phyloP scores from a whole-genome alignment of 768 basidiomycete genomes.

The Trametes cinnabarina region DNA sequence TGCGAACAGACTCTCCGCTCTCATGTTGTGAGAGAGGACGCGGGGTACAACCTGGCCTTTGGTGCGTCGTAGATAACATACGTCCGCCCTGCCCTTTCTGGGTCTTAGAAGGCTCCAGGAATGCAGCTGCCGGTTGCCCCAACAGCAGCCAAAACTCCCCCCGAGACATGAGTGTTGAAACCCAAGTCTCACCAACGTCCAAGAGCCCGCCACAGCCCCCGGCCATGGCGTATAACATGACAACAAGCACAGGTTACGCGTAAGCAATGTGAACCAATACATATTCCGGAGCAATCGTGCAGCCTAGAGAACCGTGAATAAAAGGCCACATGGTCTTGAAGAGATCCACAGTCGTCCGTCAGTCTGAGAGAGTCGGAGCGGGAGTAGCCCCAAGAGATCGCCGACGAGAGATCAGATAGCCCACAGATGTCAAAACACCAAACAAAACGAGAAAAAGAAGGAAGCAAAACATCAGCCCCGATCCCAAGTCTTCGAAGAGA shows the following conservation, averaged over 20 bases:
- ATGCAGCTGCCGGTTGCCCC: constrained; percentile 18
- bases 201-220: constrained; percentile 7
- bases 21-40: constrained; percentile 16
- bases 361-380: no score
- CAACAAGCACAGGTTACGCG: no score
- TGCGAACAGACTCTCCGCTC: constrained; percentile 9
- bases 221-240: constrained; percentile 1
- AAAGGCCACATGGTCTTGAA: no score
- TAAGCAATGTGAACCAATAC: no score
- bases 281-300: no score
- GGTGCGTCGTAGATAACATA: constrained; percentile 18
- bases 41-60: constrained; percentile 20
- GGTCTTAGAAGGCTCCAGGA: constrained; percentile 13
- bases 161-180: constrained; percentile 2
- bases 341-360: no score
- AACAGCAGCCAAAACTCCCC: constrained; percentile 17
- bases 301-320: no score
- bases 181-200: constrained; percentile 15
- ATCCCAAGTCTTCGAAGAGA: background rate
- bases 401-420: no score
- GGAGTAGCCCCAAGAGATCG: no score
- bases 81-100: constrained; percentile 16
- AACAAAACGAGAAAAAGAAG: background rate
- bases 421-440: no score
- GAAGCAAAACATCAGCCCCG: background rate